These are phyloP conservation scores for Bathelium albidoporum DNA, from an alignment of 495 filamentous ascomycete genomes.

Conservation along the genomic window DNA sequence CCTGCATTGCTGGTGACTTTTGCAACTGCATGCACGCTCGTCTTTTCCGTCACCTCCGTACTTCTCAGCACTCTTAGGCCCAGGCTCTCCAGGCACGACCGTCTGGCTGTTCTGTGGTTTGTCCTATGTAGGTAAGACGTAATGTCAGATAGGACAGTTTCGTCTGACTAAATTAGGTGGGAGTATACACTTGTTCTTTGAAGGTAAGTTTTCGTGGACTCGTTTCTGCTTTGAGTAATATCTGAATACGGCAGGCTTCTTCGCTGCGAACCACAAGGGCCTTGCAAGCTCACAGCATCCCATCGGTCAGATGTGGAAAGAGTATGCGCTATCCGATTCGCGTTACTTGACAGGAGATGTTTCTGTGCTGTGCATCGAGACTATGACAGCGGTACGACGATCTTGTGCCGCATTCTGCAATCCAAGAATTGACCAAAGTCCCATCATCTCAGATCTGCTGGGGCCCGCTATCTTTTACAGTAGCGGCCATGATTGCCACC, in stretches of 20 bases:
- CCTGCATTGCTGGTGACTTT: slow-evolving; percentile 40
- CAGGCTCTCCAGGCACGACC: slow-evolving; percentile 36
- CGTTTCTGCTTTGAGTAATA: not conserved
- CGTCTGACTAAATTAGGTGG: slow-evolving; percentile 38
- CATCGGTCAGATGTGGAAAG: slow-evolving; percentile 79
- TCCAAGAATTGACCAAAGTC: not conserved
- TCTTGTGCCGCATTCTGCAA: not conserved
- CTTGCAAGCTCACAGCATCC: slow-evolving; percentile 52
- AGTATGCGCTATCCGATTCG: slow-evolving; percentile 75
- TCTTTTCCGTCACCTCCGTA: slow-evolving; percentile 38
- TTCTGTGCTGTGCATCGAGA: slow-evolving; percentile 78
- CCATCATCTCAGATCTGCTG: slow-evolving; percentile 44
- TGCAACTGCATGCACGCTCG: slow-evolving; percentile 33
- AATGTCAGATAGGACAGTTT: not conserved
- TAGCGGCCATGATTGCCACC: slow-evolving; percentile 50
- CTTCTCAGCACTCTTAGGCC: slow-evolving; percentile 36
- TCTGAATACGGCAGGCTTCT: slow-evolving; percentile 48
- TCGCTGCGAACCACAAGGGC: slow-evolving; percentile 51
- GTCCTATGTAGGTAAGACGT: slow-evolving; percentile 39
- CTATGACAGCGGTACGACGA: slow-evolving; percentile 61
- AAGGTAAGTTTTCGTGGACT: slow-evolving; percentile 36
- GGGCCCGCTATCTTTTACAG: slow-evolving; percentile 69
- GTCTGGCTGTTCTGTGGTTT: slow-evolving; percentile 52
- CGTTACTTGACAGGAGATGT: slow-evolving; percentile 69
- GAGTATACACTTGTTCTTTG: slow-evolving; percentile 66